These are phyloP conservation scores for Remersonia thermophila DNA, from an alignment of 2,329 filamentous ascomycete genomes.

Conservation along the genomic window DNA sequence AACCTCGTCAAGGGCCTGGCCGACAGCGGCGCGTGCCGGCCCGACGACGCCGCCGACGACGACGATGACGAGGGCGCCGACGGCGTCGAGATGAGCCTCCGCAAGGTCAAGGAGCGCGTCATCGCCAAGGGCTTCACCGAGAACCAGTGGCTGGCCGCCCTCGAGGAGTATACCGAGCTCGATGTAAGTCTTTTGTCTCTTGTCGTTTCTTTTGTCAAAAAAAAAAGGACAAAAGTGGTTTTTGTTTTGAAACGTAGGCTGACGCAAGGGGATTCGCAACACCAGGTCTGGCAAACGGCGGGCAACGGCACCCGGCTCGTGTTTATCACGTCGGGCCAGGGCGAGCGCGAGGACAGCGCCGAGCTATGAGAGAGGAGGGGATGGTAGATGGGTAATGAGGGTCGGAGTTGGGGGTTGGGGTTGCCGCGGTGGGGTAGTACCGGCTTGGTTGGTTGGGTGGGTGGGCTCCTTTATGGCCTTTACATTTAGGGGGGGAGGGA, in stretches of 20 bases:
- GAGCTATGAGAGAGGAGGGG: slow-evolving; percentile 7
- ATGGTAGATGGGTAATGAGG: too few species aligned
- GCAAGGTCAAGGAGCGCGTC: slow-evolving; percentile 80
- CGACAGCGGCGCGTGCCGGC: slow-evolving; percentile 73
- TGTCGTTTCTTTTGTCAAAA: slow-evolving; percentile 21
- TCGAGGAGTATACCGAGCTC: slow-evolving; percentile 79
- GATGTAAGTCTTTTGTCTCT: slow-evolving; percentile 59
- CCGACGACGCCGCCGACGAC: slow-evolving; percentile 50
- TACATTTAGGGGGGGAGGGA: too few species aligned
- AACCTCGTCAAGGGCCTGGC: slow-evolving; percentile 83
- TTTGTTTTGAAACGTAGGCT: background rate
- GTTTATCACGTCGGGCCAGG: slow-evolving; percentile 52
- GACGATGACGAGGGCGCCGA: slow-evolving; percentile 41
- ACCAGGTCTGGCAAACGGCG: slow-evolving; percentile 66
- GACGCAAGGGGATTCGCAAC: too few species aligned
- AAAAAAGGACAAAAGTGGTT: too few species aligned
- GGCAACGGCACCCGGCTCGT: slow-evolving; percentile 58
- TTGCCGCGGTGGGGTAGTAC: too few species aligned
- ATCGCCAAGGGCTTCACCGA: slow-evolving; percentile 94
- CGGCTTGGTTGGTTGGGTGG: too few species aligned
- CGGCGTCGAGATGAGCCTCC: slow-evolving; percentile 65
- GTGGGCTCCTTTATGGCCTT: too few species aligned
- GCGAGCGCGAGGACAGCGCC: slow-evolving; percentile 28
- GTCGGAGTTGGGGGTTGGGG: too few species aligned
- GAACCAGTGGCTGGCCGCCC: slow-evolving; percentile 74